Evolutionary conservation across 2,329 filamentous ascomycete genomes (phyloP).

Genomic region (Fusarium heterosporum): DNA sequence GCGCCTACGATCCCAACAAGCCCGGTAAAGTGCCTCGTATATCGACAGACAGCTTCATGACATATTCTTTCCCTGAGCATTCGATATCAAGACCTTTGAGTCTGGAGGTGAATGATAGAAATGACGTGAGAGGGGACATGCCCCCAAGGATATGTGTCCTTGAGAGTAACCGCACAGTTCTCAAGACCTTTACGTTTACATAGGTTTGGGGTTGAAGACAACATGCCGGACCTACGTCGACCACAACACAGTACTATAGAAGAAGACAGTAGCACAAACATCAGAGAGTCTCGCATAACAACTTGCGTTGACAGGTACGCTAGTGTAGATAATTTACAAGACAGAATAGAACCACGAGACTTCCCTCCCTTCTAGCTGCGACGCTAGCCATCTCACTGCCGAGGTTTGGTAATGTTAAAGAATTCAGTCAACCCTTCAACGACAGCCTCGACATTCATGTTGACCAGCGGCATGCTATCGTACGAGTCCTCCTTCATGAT

Average conservation of each 20-base stretch:
- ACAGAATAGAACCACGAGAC: conserved; percentile 20
- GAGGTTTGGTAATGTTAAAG: conserved; percentile 77
- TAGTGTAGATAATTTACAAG: conserved; percentile 40
- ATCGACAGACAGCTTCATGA: conserved; percentile 29
- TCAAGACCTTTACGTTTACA: conserved; percentile 60
- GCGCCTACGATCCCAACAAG: conserved; percentile 49
- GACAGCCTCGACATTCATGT: conserved; percentile 87
- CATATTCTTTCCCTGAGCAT: conserved; percentile 47
- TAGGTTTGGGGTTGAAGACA: background rate
- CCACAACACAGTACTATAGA: background rate
- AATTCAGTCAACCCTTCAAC: conserved; percentile 83
- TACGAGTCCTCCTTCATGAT: conserved; percentile 89
- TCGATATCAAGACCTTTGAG: conserved; percentile 54
- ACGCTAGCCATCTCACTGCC: conserved; percentile 46
- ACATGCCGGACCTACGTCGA: background rate
- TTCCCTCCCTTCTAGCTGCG: background rate
- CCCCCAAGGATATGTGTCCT: conserved; percentile 65
- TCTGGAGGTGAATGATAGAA: conserved; percentile 64
- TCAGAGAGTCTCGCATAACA: conserved; percentile 6
- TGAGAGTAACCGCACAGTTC: conserved; percentile 59
- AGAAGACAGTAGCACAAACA: background rate
- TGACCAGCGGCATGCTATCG: conserved; percentile 85
- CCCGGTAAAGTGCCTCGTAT: conserved; percentile 15
- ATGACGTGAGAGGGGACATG: conserved; percentile 58
- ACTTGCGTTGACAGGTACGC: conserved; percentile 34